Percentiles rank a stretch among this genome's conserved stretches.
Evolutionary conservation across 768 basidiomycete genomes (phyloP).

Genomic region (Boletus rex-veris): DNA sequence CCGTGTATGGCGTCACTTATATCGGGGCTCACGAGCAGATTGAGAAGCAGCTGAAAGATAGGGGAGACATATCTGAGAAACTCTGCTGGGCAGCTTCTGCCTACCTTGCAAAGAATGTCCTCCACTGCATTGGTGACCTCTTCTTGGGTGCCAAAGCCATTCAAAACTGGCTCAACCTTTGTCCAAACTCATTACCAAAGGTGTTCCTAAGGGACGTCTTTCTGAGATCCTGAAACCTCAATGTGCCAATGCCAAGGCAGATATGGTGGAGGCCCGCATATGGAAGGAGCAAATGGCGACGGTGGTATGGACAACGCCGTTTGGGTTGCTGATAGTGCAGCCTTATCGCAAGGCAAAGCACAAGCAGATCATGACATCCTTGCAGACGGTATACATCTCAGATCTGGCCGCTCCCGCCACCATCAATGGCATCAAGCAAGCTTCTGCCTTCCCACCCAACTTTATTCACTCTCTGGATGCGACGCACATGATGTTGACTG

Average conservation of each 20-base stretch:
- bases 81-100: slow-evolving; percentile 69
- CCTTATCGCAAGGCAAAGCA: slow-evolving; percentile 84
- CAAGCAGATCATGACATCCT: slow-evolving; percentile 77
- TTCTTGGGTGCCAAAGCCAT: slow-evolving; percentile 92
- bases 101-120: slow-evolving; percentile 78
- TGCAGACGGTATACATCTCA: slow-evolving; percentile 87
- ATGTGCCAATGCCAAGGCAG: slow-evolving; percentile 8
- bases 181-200: slow-evolving; percentile 80
- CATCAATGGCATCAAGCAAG: slow-evolving; percentile 85
- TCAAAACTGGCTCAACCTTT: slow-evolving; percentile 84
- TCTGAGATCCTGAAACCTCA: slow-evolving; percentile 36
- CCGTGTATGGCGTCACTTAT: slow-evolving; percentile 96
- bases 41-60: slow-evolving; percentile 78
- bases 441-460: slow-evolving; percentile 97
- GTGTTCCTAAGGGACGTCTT: slow-evolving; percentile 71
- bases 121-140: slow-evolving; percentile 83
- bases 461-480: slow-evolving; percentile 98
- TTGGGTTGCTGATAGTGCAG: slow-evolving; percentile 95
- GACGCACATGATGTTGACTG: slow-evolving; percentile 98
- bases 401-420: slow-evolving; percentile 78
- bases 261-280: slow-evolving; percentile 39
- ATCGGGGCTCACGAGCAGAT: slow-evolving; percentile 95
- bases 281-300: slow-evolving; percentile 91
- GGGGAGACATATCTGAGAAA: slow-evolving; percentile 67
- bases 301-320: slow-evolving; percentile 93